phyloP scores from a whole-genome alignment of 1,284 basidiomycete genomes.

The Puccinia novopanici region DNA sequence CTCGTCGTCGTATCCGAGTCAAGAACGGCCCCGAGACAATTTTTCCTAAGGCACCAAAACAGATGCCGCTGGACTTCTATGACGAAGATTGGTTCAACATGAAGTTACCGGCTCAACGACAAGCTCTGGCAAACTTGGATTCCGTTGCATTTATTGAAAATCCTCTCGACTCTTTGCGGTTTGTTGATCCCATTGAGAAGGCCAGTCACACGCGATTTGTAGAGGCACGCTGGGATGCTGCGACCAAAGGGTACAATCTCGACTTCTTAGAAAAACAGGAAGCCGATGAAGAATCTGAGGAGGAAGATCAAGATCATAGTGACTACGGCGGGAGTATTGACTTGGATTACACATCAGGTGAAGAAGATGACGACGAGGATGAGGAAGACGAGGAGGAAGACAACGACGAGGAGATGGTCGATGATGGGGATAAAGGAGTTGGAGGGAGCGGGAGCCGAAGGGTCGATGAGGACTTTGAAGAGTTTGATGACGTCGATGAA shows the following conservation, averaged over 20 bases:
- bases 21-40: not conserved
- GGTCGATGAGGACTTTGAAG: too few species aligned
- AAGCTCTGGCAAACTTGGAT: too few species aligned
- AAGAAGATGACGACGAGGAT: too few species aligned
- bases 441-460: too few species aligned
- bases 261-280: not conserved
- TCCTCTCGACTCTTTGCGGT: not conserved
- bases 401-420: too few species aligned
- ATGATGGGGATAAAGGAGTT: too few species aligned
- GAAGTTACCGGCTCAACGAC: slow-evolving; percentile 11
- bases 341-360: not conserved
- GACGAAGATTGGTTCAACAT: slow-evolving; percentile 11
- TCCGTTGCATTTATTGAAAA: not conserved
- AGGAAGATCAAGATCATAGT: slow-evolving; percentile 4
- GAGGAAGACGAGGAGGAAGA: too few species aligned
- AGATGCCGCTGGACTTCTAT: slow-evolving; percentile 19
- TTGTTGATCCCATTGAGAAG: not conserved
- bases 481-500: too few species aligned
- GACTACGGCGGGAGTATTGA: slow-evolving; percentile 4
- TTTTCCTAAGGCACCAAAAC: slow-evolving; percentile 29
- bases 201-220: not conserved
- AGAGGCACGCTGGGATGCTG: not conserved
- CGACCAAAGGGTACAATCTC: slow-evolving; percentile 16
- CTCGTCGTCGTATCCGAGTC: not conserved
- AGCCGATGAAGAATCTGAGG: not conserved